Evolutionary conservation across 2,329 filamentous ascomycete species (phyloP).

Genomic region (Samsoniella hepiali): DNA sequence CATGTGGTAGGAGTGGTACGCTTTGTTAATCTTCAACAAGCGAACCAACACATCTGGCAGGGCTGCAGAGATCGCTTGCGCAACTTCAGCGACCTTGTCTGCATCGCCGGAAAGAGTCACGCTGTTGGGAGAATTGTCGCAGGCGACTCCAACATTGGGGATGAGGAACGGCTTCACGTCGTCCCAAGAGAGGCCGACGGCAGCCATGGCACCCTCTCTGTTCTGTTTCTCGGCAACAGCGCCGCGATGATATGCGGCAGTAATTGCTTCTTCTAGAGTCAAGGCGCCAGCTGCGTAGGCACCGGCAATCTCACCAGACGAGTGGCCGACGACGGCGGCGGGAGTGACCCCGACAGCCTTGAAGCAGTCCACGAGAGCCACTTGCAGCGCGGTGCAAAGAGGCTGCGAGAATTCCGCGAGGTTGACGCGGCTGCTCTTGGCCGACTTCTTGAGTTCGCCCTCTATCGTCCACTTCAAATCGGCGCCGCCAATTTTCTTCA

Average conservation of each 20-base stretch:
- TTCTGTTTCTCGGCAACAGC: constrained; percentile 18
- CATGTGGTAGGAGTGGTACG: constrained; percentile 34
- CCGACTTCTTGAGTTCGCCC: constrained; percentile 16
- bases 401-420: constrained; percentile 28
- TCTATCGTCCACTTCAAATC: constrained; percentile 18
- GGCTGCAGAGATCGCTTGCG: constrained; percentile 7
- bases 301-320: constrained; percentile 37
- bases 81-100: constrained; percentile 25
- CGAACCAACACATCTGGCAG: constrained; percentile 23
- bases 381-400: constrained; percentile 39
- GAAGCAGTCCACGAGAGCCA: constrained; percentile 36
- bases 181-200: constrained; percentile 25
- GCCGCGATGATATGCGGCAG: constrained; percentile 32
- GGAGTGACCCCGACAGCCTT: constrained; percentile 27
- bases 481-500: constrained; percentile 9
- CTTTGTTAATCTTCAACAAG: constrained; percentile 20
- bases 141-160: constrained; percentile 29
- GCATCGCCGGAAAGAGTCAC: constrained; percentile 34
- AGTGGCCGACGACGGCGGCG: constrained; percentile 33
- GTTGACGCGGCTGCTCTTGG: constrained; percentile 14
- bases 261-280: constrained; percentile 26
- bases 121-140: constrained; percentile 31
- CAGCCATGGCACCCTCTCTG: constrained; percentile 28
- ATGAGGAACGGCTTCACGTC: constrained; percentile 14
- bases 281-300: constrained; percentile 28